A percentile compares a stretch with the other conserved stretches of the same genome.
These are phyloP conservation scores for Gossypium thurberi DNA, from an alignment of 345 rosid species.

Conservation along the genomic window DNA sequence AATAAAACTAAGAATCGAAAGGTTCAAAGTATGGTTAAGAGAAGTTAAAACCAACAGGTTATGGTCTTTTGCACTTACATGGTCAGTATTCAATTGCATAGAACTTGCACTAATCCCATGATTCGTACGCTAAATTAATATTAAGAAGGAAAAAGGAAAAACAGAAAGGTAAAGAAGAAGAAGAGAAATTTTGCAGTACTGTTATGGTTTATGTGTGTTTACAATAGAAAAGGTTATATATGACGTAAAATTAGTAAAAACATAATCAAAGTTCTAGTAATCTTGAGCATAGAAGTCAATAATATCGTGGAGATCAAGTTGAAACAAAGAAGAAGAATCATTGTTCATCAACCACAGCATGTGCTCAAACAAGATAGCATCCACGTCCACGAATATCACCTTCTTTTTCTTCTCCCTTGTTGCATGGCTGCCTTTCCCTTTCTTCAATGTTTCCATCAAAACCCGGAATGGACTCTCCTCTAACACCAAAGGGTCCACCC, in stretches of 20 bases:
- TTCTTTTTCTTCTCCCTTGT: slow-evolving; percentile 18
- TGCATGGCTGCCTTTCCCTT: background rate
- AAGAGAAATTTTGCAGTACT: background rate
- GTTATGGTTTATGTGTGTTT: background rate
- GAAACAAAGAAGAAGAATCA: slow-evolving; percentile 56
- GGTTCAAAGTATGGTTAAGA: background rate
- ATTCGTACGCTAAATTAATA: background rate
- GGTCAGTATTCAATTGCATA: background rate
- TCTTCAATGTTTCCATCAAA: slow-evolving; percentile 35
- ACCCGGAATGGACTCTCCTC: slow-evolving; percentile 62
- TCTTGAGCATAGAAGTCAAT: slow-evolving; percentile 78
- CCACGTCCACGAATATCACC: slow-evolving; percentile 55
- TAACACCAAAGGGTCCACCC: slow-evolving; percentile 55
- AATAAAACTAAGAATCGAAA: too few relatives aligned
- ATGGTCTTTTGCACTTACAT: background rate
- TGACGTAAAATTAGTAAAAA: background rate
- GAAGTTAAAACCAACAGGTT: background rate
- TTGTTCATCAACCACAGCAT: slow-evolving; percentile 78
- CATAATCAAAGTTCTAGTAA: background rate
- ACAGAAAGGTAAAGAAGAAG: background rate
- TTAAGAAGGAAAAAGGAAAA: background rate
- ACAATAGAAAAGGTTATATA: background rate
- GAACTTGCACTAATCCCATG: background rate
- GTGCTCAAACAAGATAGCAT: slow-evolving; percentile 84
- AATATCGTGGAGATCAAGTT: slow-evolving; percentile 69